Conservation (phyloP, 768 basidiomycete genomes). For the Lenzites betulinus region DNA sequence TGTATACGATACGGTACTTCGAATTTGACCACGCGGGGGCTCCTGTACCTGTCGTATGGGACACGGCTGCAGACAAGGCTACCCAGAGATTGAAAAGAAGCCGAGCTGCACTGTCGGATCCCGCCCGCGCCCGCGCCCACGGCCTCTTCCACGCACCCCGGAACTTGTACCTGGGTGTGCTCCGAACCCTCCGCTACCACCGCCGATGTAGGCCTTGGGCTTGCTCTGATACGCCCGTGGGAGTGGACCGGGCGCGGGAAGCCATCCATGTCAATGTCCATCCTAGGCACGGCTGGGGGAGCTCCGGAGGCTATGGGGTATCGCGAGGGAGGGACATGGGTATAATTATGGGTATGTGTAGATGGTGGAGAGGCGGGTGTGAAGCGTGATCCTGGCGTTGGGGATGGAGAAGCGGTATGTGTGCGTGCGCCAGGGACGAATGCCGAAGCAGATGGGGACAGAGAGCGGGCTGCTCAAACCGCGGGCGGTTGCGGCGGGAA, state of each 20-base stretch:
- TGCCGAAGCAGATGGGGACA: conserved; percentile 13
- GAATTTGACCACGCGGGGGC: too few relatives aligned
- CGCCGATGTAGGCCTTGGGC: not conserved
- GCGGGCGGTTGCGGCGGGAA: conserved; percentile 8
- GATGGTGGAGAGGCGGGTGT: not conserved
- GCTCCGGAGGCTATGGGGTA: not conserved
- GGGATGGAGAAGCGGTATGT: conserved; percentile 6
- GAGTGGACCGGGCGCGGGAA: not conserved
- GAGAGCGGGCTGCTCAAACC: conserved; percentile 1
- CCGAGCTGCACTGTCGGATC: not conserved
- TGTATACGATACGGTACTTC: too few relatives aligned
- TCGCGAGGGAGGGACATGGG: not conserved
- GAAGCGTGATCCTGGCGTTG: not conserved
- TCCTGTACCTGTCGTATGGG: too few relatives aligned
- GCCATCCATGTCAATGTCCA: conserved; percentile 3
- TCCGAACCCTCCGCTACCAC: not conserved
- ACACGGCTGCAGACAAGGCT: too few relatives aligned
- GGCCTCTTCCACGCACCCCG: conserved; percentile 2
- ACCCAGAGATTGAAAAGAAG: not conserved
- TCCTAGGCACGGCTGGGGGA: not conserved
- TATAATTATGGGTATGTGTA: not conserved
- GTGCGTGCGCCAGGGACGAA: conserved; percentile 16
- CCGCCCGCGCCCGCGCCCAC: conserved; percentile 7
- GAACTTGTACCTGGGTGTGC: not conserved
- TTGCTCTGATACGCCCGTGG: not conserved